Base-by-base conservation (phyloP, 345 rosid genomes). In the Anastatica hierochuntica region DNA sequence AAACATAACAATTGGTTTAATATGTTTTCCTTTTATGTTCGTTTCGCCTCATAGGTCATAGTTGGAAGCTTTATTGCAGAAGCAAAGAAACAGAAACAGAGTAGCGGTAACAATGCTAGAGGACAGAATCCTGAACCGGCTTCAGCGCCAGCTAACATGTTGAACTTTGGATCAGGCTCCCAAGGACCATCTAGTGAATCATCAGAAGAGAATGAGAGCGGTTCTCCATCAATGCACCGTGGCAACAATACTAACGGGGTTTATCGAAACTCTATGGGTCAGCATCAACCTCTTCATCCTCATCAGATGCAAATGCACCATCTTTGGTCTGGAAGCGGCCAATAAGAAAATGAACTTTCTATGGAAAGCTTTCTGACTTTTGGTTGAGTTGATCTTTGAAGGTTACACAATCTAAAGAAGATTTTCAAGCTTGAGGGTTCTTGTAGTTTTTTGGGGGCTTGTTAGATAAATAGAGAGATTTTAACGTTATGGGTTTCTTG, bases 21-120 rank as follows among this genome's bases (percentile, higher is more conserved):
- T n/a, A n/a, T n/a, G n/a, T n/a, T n/a, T n/a, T n/a, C n/a, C 19
- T 40, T 54, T 50, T 23, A 15, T 56, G 29, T 15, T 40, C 59
- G 39, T 49, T 2, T n/a, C 27, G 53, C 18, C 2, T 44, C 26
- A 19, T 71, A 90, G 98, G 74, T 90, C 13, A 81, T 88, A 40
- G 79, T 88, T 23, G 98, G 96, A 53, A 88, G 98, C 83, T 92
- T 92, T 52, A 60, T 85, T 19, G 76, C 74, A 0, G 88, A 77
- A 34, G 77, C 69, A 26, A 90, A 75, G 67, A 90, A 82, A 68
- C 51, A 58, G 6, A 79, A 54, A 41, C 55, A 64, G 10, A 74
- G 17, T n/a, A 21, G 34, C 0, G 16, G 14, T 8, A 29, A 46
- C 33, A 49, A 50, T 50, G 42, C 69, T 10, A 59, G 19, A 4